A percentile compares a stretch with the other conserved stretches of the same genome.
These are phyloP conservation scores for Pseudogymnoascus sp. DNA, from an alignment of 2,329 filamentous ascomycete species.

Conservation along the genomic window DNA sequence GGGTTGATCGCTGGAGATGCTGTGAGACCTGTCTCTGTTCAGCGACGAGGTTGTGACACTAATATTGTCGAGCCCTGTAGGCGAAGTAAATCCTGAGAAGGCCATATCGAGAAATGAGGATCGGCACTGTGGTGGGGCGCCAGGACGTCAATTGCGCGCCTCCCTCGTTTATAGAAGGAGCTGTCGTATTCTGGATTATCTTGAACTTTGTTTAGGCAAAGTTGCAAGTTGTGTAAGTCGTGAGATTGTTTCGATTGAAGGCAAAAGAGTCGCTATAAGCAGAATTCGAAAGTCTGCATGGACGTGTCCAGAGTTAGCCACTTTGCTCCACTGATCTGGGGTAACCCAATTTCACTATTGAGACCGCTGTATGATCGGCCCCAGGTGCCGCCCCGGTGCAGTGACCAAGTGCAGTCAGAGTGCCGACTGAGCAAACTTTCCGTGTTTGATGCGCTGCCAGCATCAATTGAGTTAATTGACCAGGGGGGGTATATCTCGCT, in stretches of 20 bases:
- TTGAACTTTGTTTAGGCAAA: neutral
- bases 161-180: constrained; percentile 2
- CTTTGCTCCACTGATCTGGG: constrained; percentile 5
- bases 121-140: neutral
- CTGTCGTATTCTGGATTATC: neutral
- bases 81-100: neutral
- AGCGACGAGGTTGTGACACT: neutral
- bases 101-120: constrained; percentile 4
- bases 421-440: neutral
- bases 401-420: neutral
- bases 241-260: neutral
- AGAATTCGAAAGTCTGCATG: neutral
- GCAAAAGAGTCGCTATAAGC: neutral
- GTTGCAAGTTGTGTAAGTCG: neutral
- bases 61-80: neutral
- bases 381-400: neutral
- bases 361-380: neutral
- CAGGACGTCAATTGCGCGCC: constrained; percentile 1
- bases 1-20: constrained; percentile 63
- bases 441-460: neutral
- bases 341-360: constrained; percentile 1
- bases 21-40: constrained; percentile 32
- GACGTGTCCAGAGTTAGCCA: neutral
- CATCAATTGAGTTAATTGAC: neutral
- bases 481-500: too few relatives aligned